Conservation (phyloP, 2,329 filamentous ascomycete species). For the Diaporthe helianthi region DNA sequence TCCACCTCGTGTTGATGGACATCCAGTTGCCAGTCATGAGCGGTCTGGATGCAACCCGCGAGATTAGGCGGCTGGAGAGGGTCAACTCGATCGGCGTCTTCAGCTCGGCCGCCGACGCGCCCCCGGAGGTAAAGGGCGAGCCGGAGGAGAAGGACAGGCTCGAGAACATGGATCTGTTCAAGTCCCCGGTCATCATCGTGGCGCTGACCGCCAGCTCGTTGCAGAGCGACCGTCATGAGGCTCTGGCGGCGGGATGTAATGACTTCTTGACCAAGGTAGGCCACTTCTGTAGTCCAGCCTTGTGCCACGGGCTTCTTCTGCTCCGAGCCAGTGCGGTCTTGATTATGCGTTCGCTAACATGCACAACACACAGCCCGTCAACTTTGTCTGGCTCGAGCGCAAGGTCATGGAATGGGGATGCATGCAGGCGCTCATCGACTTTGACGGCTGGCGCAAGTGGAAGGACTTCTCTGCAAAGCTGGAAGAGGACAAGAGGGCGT, state of each 20-base stretch:
- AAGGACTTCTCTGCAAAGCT: constrained; percentile 74
- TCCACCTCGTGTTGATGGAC: constrained; percentile 97
- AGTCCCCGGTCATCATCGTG: constrained; percentile 97
- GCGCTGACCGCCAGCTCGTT: constrained; percentile 92
- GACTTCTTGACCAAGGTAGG: constrained; percentile 96
- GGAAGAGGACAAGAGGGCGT: constrained; percentile 27
- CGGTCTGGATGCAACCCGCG: constrained; percentile 90
- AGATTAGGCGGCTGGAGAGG: constrained; percentile 88
- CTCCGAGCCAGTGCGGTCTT: neutral
- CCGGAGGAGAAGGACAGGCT: constrained; percentile 72
- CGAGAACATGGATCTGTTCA: constrained; percentile 76
- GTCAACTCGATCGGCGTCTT: constrained; percentile 95
- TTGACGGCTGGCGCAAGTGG: constrained; percentile 97
- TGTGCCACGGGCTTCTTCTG: neutral
- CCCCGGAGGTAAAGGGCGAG: constrained; percentile 54
- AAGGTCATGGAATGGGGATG: constrained; percentile 99
- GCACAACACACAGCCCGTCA: constrained; percentile 77
- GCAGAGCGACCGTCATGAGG: constrained; percentile 94
- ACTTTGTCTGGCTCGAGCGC: constrained; percentile 95
- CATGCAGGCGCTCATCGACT: constrained; percentile 99
- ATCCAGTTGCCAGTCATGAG: constrained; percentile 98
- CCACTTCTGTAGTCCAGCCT: neutral
- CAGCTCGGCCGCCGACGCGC: constrained; percentile 64
- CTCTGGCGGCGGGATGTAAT: constrained; percentile 93
- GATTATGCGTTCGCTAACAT: constrained; percentile 34